Evolutionary conservation across 306 rosid species (phyloP), one percentile per base, ranked within the genome.

Genomic region (Dalbergia cultrata): DNA sequence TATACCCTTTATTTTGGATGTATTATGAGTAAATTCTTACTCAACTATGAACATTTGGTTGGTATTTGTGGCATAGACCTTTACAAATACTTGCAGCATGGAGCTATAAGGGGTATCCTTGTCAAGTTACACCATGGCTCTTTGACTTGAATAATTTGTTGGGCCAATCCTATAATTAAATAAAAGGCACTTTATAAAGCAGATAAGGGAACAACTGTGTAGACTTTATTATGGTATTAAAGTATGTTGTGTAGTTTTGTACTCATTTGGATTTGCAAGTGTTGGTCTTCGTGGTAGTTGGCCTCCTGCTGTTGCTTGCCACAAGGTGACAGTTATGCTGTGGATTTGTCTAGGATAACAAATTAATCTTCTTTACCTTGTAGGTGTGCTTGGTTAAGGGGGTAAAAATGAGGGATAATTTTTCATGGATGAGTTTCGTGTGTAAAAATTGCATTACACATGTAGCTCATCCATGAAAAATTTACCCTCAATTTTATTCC

Each of bases 281-380:
- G 44, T 44, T 58, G 77, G 41, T 69, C 31, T 26, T 45, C 0
- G 53, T 31, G 22, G 72, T 78, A 68, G 37, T 67, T 67, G 59
- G 54, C 58, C 74, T 16, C 12, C 2, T 44, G 67, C 52, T 56
- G 35, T 17, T 78, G 31, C 22, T 26, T 56, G 59, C 49, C 68
- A 19, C 35, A n/a, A 26, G 60, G 67, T 1, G 7, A 56, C 64
- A 16, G 41, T 54, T 70, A 41, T 16, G 19, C 34, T 0, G 10
- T 37, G 37, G 50, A 50, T 65, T 54, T 10, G 34, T 67, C 34
- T 14, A 14, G 44, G 60, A 69, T 69, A 22, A 22, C 47, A 69
- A 17, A 47, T 21, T 22, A 16, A 5, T 37, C 74, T 60, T 22
- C 17, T 22, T 67, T 8, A 31, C 22, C 0, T 44, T 26, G 3